These are phyloP conservation scores for Brassica cretica DNA, from an alignment of 345 rosid species.

Conservation along the genomic window DNA sequence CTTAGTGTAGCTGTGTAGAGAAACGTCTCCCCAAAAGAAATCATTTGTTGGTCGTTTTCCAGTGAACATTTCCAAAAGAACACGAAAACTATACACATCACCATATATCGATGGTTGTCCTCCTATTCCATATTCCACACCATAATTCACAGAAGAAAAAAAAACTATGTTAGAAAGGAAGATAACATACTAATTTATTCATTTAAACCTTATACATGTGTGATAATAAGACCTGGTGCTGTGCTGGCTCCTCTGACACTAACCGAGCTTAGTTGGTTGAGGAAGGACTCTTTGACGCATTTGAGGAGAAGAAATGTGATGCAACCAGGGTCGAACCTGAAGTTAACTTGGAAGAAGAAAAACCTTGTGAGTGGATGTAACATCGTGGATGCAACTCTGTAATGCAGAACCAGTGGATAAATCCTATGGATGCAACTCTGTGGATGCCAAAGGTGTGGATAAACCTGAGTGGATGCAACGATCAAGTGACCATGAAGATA, in stretches of 20 bases:
- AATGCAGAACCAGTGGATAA: too few species aligned
- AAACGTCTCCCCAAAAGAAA: too few species aligned
- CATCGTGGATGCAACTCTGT: too few species aligned
- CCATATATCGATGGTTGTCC: background rate
- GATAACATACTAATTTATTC: background rate
- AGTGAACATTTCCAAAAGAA: background rate
- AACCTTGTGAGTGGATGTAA: too few species aligned
- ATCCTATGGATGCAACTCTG: too few species aligned
- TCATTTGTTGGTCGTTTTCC: too few species aligned
- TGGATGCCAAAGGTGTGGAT: too few species aligned
- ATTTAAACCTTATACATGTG: background rate
- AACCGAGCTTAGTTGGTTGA: background rate
- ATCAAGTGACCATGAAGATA: too few species aligned
- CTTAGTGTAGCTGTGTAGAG: too few species aligned
- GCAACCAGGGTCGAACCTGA: too few species aligned
- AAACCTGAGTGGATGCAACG: too few species aligned
- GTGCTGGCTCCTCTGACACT: background rate
- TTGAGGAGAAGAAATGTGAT: background rate
- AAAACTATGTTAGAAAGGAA: background rate
- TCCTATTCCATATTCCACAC: constrained; percentile 37
- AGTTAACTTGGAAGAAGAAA: too few species aligned
- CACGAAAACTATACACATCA: background rate
- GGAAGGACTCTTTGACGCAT: background rate
- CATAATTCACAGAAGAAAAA: background rate
- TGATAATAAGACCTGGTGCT: background rate